Evolutionary conservation across 768 basidiomycete species (phyloP).

Genomic region (Boletus insuetus): DNA sequence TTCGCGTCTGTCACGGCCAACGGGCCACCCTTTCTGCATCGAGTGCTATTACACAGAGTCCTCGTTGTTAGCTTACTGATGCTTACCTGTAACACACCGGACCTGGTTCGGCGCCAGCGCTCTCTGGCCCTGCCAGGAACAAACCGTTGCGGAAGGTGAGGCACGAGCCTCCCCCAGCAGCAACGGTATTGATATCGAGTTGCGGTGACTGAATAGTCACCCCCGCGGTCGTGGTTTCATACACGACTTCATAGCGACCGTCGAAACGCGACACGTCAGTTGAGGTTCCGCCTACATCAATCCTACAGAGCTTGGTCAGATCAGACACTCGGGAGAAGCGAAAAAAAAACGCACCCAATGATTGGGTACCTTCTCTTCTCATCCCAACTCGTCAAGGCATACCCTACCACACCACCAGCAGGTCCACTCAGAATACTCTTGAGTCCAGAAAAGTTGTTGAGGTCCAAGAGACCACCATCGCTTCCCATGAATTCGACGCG

Average conservation of each 20-base stretch:
- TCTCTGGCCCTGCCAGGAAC: conserved; percentile 89
- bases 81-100: conserved; percentile 84
- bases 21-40: conserved; percentile 79
- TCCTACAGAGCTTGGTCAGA: conserved; percentile 36
- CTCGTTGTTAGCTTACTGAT: not conserved
- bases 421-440: conserved; percentile 93
- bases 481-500: conserved; percentile 96
- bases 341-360: conserved; percentile 62
- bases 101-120: conserved; percentile 91
- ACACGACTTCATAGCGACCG: conserved; percentile 88
- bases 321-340: not conserved
- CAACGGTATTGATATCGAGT: conserved; percentile 94
- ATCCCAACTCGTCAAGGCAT: conserved; percentile 88
- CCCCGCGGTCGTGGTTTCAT: conserved; percentile 94
- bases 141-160: conserved; percentile 87
- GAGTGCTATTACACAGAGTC: not conserved
- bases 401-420: conserved; percentile 95
- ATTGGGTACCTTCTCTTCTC: conserved; percentile 64
- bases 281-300: conserved; percentile 94
- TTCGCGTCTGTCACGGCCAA: conserved; percentile 94
- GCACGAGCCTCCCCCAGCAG: conserved; percentile 92
- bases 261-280: conserved; percentile 94
- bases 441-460: conserved; percentile 84
- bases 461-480: conserved; percentile 82
- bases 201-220: conserved; percentile 91